Evolutionary conservation across 345 rosid species (phyloP).

Genomic region (Murraya paniculata): DNA sequence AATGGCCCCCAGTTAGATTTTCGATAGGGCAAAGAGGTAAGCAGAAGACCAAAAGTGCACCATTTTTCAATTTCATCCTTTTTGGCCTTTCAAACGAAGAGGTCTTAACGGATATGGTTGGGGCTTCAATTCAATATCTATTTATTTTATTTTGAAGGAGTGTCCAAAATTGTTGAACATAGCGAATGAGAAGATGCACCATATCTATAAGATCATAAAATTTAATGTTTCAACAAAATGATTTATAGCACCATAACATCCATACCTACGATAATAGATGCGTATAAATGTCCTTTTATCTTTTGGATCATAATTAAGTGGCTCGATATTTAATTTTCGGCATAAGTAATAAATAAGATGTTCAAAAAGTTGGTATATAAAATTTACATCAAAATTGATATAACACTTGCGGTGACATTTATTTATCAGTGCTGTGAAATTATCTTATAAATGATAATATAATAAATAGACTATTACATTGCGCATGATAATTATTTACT

Average conservation of each 20-base stretch:
- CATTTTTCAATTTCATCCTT: neutral
- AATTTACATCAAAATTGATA: no score
- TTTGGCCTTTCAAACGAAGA: neutral
- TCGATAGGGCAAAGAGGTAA: neutral
- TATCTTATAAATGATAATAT: no score
- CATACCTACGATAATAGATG: no score
- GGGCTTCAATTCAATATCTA: neutral
- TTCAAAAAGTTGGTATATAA: no score
- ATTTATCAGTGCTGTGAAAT: accelerated
- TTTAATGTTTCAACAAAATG: neutral
- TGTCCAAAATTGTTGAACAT: neutral
- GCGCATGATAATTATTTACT: no score
- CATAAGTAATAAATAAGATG: no score
- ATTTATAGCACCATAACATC: neutral
- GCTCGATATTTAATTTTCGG: no score
- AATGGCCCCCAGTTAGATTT: neutral
- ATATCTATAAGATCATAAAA: no score
- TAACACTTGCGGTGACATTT: accelerated
- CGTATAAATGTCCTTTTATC: no score
- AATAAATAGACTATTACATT: no score
- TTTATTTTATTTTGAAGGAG: no score
- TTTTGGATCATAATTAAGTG: no score
- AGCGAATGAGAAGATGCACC: neutral
- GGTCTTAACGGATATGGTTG: neutral
- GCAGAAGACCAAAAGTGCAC: neutral